These are phyloP conservation scores for Abrus pulchellus DNA, from an alignment of 306 rosid species.

Conservation along the genomic window DNA sequence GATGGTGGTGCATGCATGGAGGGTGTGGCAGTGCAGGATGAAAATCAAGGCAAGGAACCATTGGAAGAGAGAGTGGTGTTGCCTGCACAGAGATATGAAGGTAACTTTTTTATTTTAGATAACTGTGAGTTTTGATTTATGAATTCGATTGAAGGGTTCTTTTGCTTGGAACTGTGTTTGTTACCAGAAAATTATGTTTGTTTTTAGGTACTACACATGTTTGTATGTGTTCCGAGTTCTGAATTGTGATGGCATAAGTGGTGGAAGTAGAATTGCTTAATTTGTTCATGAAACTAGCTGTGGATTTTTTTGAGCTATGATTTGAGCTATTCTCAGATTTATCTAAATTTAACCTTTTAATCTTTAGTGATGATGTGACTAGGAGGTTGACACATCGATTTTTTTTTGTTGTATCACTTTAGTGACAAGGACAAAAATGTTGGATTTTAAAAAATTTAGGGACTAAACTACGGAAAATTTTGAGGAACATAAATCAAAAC, in stretches of 20 bases:
- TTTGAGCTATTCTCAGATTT: neutral
- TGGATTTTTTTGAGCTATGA: slow-evolving; percentile 19
- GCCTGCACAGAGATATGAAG: slow-evolving; percentile 46
- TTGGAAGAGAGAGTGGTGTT: slow-evolving; percentile 44
- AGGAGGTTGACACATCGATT: too few species aligned
- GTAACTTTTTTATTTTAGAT: slow-evolving; percentile 29
- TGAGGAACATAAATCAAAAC: too few species aligned
- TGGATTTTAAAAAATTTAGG: too few species aligned
- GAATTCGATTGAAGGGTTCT: neutral
- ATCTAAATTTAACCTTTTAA: too few species aligned
- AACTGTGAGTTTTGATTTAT: neutral
- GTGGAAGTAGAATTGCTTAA: slow-evolving; percentile 32
- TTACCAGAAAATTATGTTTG: slow-evolving; percentile 4
- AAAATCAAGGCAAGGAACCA: slow-evolving; percentile 31
- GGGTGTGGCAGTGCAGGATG: slow-evolving; percentile 26
- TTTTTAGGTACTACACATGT: neutral
- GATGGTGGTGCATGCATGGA: slow-evolving; percentile 36
- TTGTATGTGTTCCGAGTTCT: slow-evolving; percentile 26
- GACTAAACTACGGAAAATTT: too few species aligned
- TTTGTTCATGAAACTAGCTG: slow-evolving; percentile 22
- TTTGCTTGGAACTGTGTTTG: slow-evolving; percentile 15
- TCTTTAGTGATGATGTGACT: too few species aligned
- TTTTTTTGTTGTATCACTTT: too few species aligned
- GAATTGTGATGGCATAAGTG: neutral
- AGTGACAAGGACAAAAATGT: too few species aligned